Percentiles rank a stretch among this genome's conserved stretches.
Evolutionary conservation across 2,329 filamentous ascomycete genomes (phyloP).

Genomic region (Graphilbum sp.): DNA sequence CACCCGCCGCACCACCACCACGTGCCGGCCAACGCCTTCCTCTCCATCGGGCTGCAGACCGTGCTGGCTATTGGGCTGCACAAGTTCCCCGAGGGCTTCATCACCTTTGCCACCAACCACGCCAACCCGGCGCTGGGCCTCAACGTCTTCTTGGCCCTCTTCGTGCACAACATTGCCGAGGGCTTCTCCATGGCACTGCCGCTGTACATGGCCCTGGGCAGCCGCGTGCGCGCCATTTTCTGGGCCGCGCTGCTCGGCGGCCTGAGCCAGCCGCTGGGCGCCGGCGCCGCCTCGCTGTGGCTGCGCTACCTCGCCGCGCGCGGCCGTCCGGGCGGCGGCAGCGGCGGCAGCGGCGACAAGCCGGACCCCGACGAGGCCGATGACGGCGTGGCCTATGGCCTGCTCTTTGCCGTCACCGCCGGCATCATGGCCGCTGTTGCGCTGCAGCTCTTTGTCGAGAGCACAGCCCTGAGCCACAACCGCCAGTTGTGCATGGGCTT

Average conservation of each 20-base stretch:
- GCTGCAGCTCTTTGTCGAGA: constrained; percentile 76
- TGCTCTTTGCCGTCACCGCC: constrained; percentile 75
- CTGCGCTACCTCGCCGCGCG: constrained; percentile 50
- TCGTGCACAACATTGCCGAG: constrained; percentile 96
- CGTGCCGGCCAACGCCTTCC: constrained; percentile 82
- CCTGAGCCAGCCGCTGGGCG: constrained; percentile 72
- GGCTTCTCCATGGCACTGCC: constrained; percentile 90
- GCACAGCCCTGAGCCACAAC: constrained; percentile 66
- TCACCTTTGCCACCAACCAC: constrained; percentile 95
- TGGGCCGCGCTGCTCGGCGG: constrained; percentile 77
- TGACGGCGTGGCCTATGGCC: constrained; percentile 49
- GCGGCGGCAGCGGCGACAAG: constrained; percentile 43
- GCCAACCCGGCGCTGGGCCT: constrained; percentile 79
- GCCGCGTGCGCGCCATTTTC: constrained; percentile 63
- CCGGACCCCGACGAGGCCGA: constrained; percentile 21
- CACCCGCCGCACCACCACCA: constrained; percentile 66
- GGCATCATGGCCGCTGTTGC: constrained; percentile 95
- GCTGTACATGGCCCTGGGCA: constrained; percentile 77
- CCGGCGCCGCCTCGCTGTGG: constrained; percentile 70
- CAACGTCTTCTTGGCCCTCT: constrained; percentile 85
- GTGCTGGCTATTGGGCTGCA: constrained; percentile 89
- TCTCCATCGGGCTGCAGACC: constrained; percentile 90
- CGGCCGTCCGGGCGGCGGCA: constrained; percentile 28
- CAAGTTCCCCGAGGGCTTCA: constrained; percentile 76
- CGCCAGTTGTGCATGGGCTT: constrained; percentile 62